Evolutionary conservation across 495 filamentous ascomycete genomes (phyloP).

Genomic region (Bryoglossum gracile): DNA sequence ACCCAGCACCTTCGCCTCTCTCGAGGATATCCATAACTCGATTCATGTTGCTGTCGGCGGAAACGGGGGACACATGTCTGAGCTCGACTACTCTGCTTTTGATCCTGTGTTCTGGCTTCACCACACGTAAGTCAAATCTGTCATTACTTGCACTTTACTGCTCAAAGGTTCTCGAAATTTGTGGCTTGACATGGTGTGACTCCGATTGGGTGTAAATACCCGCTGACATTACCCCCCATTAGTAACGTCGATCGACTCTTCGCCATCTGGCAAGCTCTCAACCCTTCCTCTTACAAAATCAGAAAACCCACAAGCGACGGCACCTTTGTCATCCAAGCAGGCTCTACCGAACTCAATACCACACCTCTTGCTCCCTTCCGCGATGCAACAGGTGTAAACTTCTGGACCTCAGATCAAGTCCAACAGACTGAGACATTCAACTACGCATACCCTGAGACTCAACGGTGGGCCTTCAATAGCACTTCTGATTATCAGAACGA

Average conservation of each 20-base stretch:
- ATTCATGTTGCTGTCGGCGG: constrained; percentile 48
- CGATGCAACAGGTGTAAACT: constrained; percentile 29
- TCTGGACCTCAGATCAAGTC: constrained; percentile 30
- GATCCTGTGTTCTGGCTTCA: constrained; percentile 74
- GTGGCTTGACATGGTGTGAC: neutral
- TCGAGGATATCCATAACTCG: constrained; percentile 59
- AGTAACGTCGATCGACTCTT: constrained; percentile 60
- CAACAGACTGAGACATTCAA: constrained; percentile 35
- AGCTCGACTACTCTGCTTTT: constrained; percentile 58
- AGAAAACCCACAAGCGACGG: constrained; percentile 36
- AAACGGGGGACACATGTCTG: constrained; percentile 56
- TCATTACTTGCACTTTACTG: neutral
- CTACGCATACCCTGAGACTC: constrained; percentile 57
- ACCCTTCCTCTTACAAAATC: constrained; percentile 49
- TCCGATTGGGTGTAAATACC: constrained; percentile 6
- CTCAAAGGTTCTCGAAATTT: neutral
- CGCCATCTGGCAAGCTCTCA: constrained; percentile 65
- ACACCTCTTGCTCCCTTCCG: constrained; percentile 41
- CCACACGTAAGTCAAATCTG: constrained; percentile 28
- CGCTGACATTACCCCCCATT: constrained; percentile 6
- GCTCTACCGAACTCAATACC: constrained; percentile 32
- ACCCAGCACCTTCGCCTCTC: constrained; percentile 39
- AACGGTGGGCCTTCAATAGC: constrained; percentile 14
- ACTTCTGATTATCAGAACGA: constrained; percentile 10
- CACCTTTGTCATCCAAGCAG: constrained; percentile 45